These are phyloP conservation scores for Pseudopyrenochaeta lycopersici DNA, from an alignment of 2,329 filamentous ascomycete genomes.

Conservation along the genomic window DNA sequence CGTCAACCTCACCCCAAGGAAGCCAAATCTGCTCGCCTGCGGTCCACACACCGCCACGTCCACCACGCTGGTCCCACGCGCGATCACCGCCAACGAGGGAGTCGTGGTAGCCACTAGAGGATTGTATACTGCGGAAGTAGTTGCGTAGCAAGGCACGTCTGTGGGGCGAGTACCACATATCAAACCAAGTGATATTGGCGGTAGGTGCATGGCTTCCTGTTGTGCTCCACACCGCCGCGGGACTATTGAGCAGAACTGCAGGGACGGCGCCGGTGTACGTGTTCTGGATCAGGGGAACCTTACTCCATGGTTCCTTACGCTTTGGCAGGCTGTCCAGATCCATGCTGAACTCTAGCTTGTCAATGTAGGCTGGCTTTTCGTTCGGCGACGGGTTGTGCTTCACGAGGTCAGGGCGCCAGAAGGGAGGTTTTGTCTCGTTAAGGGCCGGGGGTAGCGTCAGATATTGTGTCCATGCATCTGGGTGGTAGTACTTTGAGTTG, in stretches of 20 bases:
- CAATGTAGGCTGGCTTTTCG: constrained; percentile 39
- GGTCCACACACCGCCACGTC: constrained; percentile 64
- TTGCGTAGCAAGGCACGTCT: constrained; percentile 60
- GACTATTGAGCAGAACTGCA: constrained; percentile 50
- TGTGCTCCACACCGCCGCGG: constrained; percentile 31
- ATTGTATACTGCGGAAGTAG: constrained; percentile 57
- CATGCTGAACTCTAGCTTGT: constrained; percentile 32
- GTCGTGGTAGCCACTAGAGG: constrained; percentile 54
- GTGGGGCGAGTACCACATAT: constrained; percentile 60
- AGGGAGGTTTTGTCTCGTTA: constrained; percentile 36
- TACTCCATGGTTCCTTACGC: constrained; percentile 53
- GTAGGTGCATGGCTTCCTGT: constrained; percentile 23
- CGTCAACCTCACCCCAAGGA: constrained; percentile 57
- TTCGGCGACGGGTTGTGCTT: constrained; percentile 39
- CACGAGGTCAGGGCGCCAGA: constrained; percentile 38
- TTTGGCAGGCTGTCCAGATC: constrained; percentile 55
- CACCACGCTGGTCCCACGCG: constrained; percentile 61
- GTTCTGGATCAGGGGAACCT: constrained; percentile 58
- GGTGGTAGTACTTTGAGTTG: constrained; percentile 46
- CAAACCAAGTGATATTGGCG: constrained; percentile 50
- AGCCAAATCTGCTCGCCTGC: constrained; percentile 58
- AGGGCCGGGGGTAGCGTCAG: constrained; percentile 52
- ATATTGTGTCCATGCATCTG: constrained; percentile 37
- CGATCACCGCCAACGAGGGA: constrained; percentile 57
- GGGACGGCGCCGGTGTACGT: constrained; percentile 58